Base-by-base conservation (phyloP, 2,329 filamentous ascomycete genomes). In the Rosellinia necatrix region DNA sequence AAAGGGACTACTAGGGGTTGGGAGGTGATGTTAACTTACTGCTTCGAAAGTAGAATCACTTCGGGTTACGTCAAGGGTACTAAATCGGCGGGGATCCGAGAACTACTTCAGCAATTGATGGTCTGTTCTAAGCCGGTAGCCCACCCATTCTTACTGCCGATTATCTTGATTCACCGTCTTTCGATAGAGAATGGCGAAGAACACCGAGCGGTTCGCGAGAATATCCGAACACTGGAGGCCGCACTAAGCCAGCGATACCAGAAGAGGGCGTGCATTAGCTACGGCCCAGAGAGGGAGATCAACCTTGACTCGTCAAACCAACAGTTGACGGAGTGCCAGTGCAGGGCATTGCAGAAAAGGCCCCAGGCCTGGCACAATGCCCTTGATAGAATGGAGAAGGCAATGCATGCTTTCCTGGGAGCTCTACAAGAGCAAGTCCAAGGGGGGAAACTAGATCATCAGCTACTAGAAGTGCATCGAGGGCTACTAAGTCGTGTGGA, bases 21-120 rank as follows among this genome's bases (percentile, higher is more conserved):
- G 67, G 70, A 73, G 58, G 63, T 73, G 43, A 67, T 66, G 41
- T 64, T 74, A 6, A 68, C 67, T 1, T 66, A 74, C 41, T 68
- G 65, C 4, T 64, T 72, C 29, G 41, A 59, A 2, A 65, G 62
- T 10, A 50, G 55, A 3, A 63, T 71, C 30, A 73, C 71, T 0
- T 70, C 68, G 0, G 72, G 71, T 1, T 74, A 67, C 24, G 59
- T 66, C 43, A 73, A 70, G 58, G 71, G 69, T 3, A 70, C 67
- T 12, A 47, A 58, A 24, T 60, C 44, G 13, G 65, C 65, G 4
- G 59, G 68, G 8, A 57, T 72, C 24, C 53, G 62, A 3, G 50
- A 54, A 6, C 58, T 63, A 10, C 64, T 73, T 3, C 40, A 63
- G 5, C 66, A 68, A 15, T 58, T 73, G 4, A 55, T 64, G 37